Evolutionary conservation across 2,329 filamentous ascomycete genomes (phyloP).

Genomic region (Ophiostoma quercus): DNA sequence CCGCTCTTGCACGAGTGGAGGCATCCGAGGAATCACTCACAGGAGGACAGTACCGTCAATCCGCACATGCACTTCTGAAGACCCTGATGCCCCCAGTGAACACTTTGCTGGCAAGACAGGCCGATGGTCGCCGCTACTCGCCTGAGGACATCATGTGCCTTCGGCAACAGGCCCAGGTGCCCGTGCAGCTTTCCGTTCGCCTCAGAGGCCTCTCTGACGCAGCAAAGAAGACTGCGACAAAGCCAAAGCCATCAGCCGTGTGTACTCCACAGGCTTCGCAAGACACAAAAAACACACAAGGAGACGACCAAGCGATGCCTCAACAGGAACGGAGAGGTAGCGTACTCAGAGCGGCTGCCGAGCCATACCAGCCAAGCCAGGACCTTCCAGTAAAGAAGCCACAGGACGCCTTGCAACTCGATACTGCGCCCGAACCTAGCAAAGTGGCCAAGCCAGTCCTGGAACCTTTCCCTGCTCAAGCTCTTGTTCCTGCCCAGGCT

Average conservation of each 20-base stretch:
- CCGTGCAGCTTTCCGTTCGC: background rate
- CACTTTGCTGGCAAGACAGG: background rate
- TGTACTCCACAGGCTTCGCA: background rate
- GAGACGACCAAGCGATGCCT: too few species aligned
- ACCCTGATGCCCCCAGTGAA: background rate
- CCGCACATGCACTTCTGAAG: background rate
- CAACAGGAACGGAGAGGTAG: background rate
- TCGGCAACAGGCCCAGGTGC: background rate
- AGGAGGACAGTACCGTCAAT: too few species aligned
- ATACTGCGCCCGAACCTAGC: background rate
- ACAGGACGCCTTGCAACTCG: background rate
- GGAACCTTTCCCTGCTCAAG: background rate
- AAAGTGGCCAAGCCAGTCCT: background rate
- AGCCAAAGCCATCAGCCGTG: background rate
- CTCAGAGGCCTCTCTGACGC: background rate
- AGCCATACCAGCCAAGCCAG: background rate
- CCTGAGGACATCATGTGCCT: slow-evolving; percentile 9
- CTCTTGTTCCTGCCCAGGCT: background rate
- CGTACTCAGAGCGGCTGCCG: background rate
- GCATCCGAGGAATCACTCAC: too few species aligned
- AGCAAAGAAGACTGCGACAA: background rate
- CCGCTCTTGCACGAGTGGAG: background rate
- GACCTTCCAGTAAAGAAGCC: background rate
- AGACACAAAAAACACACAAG: background rate
- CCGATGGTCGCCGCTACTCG: background rate